These are phyloP conservation scores for Discostella stelligera DNA, from an alignment of 352 stramenopile species.

Conservation along the genomic window DNA sequence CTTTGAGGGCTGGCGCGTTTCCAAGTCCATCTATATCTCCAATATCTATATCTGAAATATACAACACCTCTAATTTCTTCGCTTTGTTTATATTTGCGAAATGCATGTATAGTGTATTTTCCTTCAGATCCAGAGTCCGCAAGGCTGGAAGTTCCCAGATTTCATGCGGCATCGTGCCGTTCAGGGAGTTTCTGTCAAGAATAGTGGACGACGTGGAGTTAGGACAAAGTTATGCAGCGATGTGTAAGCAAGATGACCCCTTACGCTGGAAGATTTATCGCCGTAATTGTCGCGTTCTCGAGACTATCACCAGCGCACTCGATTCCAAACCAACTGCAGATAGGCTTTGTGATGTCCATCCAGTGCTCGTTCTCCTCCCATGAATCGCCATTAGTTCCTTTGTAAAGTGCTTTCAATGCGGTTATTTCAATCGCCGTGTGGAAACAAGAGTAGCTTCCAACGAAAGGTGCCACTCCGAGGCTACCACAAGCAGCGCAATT, in stretches of 20 bases:
- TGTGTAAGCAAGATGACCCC: conserved; percentile 1
- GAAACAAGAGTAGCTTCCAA: conserved; percentile 53
- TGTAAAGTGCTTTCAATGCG: conserved; percentile 50
- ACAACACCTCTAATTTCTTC: conserved; percentile 53
- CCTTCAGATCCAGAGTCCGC: conserved; percentile 46
- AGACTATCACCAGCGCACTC: conserved; percentile 42
- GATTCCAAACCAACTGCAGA: conserved; percentile 60
- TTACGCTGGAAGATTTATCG: conserved; percentile 45
- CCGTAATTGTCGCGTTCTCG: conserved; percentile 50
- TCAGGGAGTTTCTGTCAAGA: conserved; percentile 38
- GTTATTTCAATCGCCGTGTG: conserved; percentile 27
- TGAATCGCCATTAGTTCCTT: conserved; percentile 30
- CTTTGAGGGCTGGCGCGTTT: conserved; percentile 45
- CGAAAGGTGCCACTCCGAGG: conserved; percentile 31
- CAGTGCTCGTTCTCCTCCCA: conserved; percentile 57
- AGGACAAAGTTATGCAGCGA: background rate
- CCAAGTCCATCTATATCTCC: conserved; percentile 49
- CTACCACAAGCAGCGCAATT: conserved; percentile 44
- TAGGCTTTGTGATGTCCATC: conserved; percentile 51
- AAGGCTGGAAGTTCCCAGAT: conserved; percentile 50
- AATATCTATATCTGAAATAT: conserved; percentile 64
- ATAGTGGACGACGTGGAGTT: background rate
- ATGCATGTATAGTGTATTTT: conserved; percentile 49
- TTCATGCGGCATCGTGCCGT: conserved; percentile 47
- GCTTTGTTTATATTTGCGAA: conserved; percentile 57